Percentiles rank a stretch among this genome's conserved stretches.
Evolutionary conservation across 495 filamentous ascomycete species (phyloP).

Genomic region (Aspergillus baeticus): DNA sequence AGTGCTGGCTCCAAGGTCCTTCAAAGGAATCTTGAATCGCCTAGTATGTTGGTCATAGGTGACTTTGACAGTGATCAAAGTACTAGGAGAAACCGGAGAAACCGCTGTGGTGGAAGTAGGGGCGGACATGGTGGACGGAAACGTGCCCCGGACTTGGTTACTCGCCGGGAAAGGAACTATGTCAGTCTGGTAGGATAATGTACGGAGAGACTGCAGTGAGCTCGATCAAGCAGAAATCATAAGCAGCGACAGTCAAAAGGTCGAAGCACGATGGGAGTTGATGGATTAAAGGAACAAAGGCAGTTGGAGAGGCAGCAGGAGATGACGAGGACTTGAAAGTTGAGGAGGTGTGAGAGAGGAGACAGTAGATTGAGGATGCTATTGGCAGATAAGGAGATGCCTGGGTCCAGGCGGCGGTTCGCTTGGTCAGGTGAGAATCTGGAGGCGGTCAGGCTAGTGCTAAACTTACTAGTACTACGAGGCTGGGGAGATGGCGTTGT

Average conservation of each 20-base stretch:
- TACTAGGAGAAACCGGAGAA: conserved; percentile 63
- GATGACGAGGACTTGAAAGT: conserved; percentile 9
- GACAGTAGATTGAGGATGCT: conserved; percentile 10
- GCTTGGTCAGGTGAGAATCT: conserved; percentile 21
- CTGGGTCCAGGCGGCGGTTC: conserved; percentile 3
- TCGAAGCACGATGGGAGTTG: background rate
- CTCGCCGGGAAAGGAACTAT: conserved; percentile 1
- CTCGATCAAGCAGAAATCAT: background rate
- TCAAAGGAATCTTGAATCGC: conserved; percentile 86
- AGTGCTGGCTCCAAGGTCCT: conserved; percentile 72
- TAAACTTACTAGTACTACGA: conserved; percentile 3
- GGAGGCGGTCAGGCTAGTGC: conserved; percentile 12
- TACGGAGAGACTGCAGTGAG: conserved; percentile 1
- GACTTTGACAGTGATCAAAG: conserved; percentile 83
- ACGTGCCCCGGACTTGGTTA: background rate
- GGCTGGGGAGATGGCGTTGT: no score
- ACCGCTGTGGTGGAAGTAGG: conserved; percentile 34
- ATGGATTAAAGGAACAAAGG: conserved; percentile 12
- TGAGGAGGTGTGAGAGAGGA: conserved; percentile 12
- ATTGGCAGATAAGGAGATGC: conserved; percentile 21
- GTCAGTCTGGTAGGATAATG: conserved; percentile 5
- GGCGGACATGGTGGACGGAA: conserved; percentile 32
- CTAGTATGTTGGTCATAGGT: conserved; percentile 68
- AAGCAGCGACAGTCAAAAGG: background rate
- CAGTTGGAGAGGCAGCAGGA: background rate